Evolutionary conservation across 305 asterid genomes (phyloP), one percentile per base, ranked within the genome.

Genomic region (Fraxinus paxiana): DNA sequence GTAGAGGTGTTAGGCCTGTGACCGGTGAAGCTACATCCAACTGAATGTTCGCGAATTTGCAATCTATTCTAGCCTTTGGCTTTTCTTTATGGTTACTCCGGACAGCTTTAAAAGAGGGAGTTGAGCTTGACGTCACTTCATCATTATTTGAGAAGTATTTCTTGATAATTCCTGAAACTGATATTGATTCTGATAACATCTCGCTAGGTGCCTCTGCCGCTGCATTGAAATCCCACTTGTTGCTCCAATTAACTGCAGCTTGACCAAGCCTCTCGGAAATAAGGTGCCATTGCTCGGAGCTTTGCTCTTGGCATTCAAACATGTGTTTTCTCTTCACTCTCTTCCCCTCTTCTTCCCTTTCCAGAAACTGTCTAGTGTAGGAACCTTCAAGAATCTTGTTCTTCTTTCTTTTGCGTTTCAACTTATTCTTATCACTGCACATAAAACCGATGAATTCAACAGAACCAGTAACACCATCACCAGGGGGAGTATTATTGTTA

Each of bases 81-180:
- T 37, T 77, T 72, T 79, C 83, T 51, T 81, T 73, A 33, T 54
- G 77, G 37, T 7, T 43, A 33, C 67, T 22, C 6, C 26, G 22
- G 1, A 34, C 80, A 31, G 73, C 37, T 67, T 75, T 48, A 24
- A 33, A 17, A 1, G 81, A 63, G 18, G 22, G 59, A n/a, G 48
- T 46, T 56, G 86, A 69, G 75, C 78, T 48, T 13, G 95, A 90
- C 72, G 82, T 85, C 84, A 89, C 93, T 84, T 92, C 95, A 75
- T 89, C 90, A 63, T 79, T 70, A 76, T 79, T 85, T 31, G 93
- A 82, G 76, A 93, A 92, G 82, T 93, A 93, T 77, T 90, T 92
- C 61, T 63, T 82, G 84, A 93, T 90, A 75, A 92, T 89, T 48
- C 93, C 91, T 4, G 95, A 91, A 82, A 91, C 90, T 17, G 91